Evolutionary conservation across 257 asterid genomes (phyloP), one percentile per base, ranked within the genome.

Genomic region (Voacanga thouarsii): DNA sequence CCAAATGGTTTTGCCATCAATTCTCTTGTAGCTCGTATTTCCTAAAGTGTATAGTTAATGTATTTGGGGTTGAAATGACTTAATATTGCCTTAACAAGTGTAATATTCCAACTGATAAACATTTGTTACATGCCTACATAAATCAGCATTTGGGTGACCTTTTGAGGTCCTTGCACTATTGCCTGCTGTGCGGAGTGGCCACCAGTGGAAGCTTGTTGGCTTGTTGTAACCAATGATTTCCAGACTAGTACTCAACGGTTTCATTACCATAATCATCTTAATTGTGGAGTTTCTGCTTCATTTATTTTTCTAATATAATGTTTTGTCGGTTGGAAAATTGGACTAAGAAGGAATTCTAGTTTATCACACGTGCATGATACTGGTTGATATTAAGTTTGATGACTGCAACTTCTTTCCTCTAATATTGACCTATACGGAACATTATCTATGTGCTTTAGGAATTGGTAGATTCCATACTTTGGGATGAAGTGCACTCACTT

Each of bases 401-500:
- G n/a, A 47, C 30, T 61, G 50, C 33, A 49, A 50, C 8, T 30
- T 61, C 45, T 44, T 75, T 72, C 75, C 28, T 50, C 51, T 39
- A 50, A 50, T 41, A 43, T 33, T 72, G 55, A 43, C 59, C 69
- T 43, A 16, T 39, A 67, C 53, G 47, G 73, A 44, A 26, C 65
- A 59, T 75, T 60, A 59, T 75, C 77, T 81, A 57, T 80, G 39
- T 80, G 47, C 75, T 80, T 75, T 81, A 96, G 99, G 99, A 93
- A 87, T 78, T 96, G 88, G 82, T 87, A 7, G 89, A 89, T 82
- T 89, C 97, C 77, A 90, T 96, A 76, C 84, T 88, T 66, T 93
- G 98, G 99, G 83, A 89, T 78, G 94, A 87, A 83, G 92, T 93
- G 79, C 89, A 84, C 80, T 82, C 83, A 49, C 88, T 85, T 79